Percentiles rank a stretch among this genome's conserved stretches.
Evolutionary conservation across 2,329 filamentous ascomycete species (phyloP).

Genomic region (Aureobasidium sp.): DNA sequence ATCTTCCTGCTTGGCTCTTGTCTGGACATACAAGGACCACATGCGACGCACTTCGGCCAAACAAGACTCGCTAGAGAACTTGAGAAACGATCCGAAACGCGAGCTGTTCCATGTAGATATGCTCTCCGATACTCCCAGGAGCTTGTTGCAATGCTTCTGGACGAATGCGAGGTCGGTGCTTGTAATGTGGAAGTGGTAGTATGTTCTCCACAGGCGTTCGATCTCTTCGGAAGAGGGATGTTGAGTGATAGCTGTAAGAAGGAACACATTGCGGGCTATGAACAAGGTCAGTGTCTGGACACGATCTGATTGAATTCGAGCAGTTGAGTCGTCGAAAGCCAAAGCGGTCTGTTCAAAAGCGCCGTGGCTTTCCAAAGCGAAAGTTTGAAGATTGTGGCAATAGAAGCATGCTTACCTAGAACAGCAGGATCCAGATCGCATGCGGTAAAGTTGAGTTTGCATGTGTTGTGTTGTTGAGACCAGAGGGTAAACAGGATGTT

Average conservation of each 20-base stretch:
- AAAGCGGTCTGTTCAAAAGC: too few relatives aligned
- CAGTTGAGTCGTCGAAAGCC: too few relatives aligned
- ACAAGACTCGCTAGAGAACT: slow-evolving; percentile 43
- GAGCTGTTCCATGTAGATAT: slow-evolving; percentile 17
- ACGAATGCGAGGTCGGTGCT: slow-evolving; percentile 27
- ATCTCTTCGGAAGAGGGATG: slow-evolving; percentile 10
- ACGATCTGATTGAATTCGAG: too few relatives aligned
- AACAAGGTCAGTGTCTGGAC: too few relatives aligned
- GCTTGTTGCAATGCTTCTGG: too few relatives aligned
- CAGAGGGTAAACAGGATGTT: slow-evolving; percentile 49
- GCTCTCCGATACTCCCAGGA: too few relatives aligned
- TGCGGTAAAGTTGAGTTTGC: slow-evolving; percentile 32
- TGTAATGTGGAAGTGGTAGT: slow-evolving; percentile 46
- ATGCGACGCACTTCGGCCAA: slow-evolving; percentile 33
- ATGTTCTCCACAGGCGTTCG: slow-evolving; percentile 42
- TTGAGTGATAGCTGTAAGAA: slow-evolving; percentile 46
- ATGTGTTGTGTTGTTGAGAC: slow-evolving; percentile 31
- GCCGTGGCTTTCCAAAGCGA: too few relatives aligned
- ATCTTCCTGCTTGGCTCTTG: not conserved
- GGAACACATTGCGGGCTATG: slow-evolving; percentile 48
- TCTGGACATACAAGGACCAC: slow-evolving; percentile 31
- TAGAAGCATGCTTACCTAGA: slow-evolving; percentile 35
- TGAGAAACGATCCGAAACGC: slow-evolving; percentile 37
- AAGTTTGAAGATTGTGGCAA: too few relatives aligned
- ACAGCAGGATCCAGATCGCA: slow-evolving; percentile 46